Base-by-base conservation (phyloP, 495 filamentous ascomycete genomes). In the Penicillium alfredii region DNA sequence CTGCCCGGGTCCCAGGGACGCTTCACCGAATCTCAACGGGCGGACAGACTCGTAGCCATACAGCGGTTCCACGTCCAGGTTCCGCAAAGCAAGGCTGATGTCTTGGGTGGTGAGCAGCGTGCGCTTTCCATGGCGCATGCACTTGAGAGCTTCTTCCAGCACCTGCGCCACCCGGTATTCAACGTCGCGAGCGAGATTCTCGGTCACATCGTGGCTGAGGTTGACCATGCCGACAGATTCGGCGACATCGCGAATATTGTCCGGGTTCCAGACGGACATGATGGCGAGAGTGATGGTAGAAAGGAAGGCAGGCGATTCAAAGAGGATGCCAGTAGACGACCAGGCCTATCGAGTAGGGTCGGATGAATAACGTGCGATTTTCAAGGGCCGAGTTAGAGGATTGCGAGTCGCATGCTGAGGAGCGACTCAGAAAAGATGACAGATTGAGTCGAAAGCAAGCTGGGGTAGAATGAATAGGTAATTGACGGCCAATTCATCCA, bases 91-190 rank as follows among this genome's bases (percentile, higher is more conserved):
- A 34, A 85, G 80, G 15, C 84, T 78, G 16, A 95, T 73, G 56
- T 98, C 92, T 43, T 88, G 78, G 21, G 90, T 90, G 6, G 76
- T 82, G 34, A 98, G 71, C 6, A 81, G 74, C 0, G 84, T 94
- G 30, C 92, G 80, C 53, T 84, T 85, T 22, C 78, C 75, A 42
- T 88, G 82, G 35, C 86, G 84, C 92, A 97, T 97, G 58, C 87
- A 88, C 55, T 94, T 93, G 40, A 96, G 73, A 2, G 89, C 84
- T 64, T 97, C 93, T 43, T 88, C 80, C 30, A 98, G 73, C 20
- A 98, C 86, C 55, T 95, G 88, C 40, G 84, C 80, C 42, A 97
- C 75, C 20, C 92, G 84, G 51, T 88, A 97, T 61, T 98, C 92
- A 42, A 96, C 87, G 58, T 98, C 92, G 58, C 88, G 86, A 4